Percentiles rank a stretch among this genome's conserved stretches.
Evolutionary conservation across 495 filamentous ascomycete genomes (phyloP).

Genomic region (Friedmanniomyces simplex): DNA sequence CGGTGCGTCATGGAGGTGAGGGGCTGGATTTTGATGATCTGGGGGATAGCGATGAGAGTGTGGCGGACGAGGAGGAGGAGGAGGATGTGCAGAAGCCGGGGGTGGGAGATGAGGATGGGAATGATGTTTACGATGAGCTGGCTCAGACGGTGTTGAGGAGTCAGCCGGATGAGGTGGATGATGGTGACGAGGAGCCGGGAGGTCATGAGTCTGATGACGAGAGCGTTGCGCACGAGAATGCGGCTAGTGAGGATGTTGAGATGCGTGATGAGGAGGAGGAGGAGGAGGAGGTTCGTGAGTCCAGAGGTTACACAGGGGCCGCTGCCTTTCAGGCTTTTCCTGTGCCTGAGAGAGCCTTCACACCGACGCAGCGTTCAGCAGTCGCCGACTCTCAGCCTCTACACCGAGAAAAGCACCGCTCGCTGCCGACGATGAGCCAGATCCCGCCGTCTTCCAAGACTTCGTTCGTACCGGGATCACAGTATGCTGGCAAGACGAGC

Average conservation of each 20-base stretch:
- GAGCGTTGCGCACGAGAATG: background rate
- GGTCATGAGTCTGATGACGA: background rate
- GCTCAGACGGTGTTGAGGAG: slow-evolving; percentile 17
- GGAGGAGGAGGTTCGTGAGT: background rate
- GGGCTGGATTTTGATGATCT: background rate
- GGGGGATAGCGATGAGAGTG: slow-evolving; percentile 1
- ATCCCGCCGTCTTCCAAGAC: background rate
- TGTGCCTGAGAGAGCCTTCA: background rate
- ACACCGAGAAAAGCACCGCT: background rate
- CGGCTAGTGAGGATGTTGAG: background rate
- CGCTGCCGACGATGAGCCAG: background rate
- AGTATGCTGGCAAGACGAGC: slow-evolving; percentile 21
- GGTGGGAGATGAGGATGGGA: background rate
- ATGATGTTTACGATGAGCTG: slow-evolving; percentile 26
- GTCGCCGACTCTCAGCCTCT: slow-evolving; percentile 31
- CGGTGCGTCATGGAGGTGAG: background rate
- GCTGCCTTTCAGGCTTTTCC: background rate
- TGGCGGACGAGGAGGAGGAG: slow-evolving; percentile 9
- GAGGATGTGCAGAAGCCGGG: background rate
- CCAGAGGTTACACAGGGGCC: background rate
- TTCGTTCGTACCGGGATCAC: slow-evolving; percentile 19
- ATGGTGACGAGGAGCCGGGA: background rate
- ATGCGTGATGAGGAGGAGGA: background rate
- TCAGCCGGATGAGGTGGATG: slow-evolving; percentile 10
- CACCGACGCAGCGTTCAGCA: slow-evolving; percentile 22